These are phyloP conservation scores for Lithospermum erythrorhizon DNA, from an alignment of 257 asterid genomes.

Conservation along the genomic window DNA sequence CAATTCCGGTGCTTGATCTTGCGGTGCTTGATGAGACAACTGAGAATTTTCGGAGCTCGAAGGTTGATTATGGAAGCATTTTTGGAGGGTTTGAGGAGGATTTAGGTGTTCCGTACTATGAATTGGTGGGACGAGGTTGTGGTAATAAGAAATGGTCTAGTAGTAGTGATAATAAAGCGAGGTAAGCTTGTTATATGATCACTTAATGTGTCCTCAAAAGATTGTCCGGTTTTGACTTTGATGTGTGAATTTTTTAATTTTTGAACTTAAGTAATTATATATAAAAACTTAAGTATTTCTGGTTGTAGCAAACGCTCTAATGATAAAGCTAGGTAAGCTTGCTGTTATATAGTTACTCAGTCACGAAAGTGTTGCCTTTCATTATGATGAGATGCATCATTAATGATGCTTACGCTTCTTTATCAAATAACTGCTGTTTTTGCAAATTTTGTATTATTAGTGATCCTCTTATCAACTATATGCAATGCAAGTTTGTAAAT, in stretches of 20 bases:
- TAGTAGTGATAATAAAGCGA: no score
- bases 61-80: conserved; percentile 56
- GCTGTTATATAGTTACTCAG: no score
- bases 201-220: no score
- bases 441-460: background rate
- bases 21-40: conserved; percentile 35
- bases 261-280: no score
- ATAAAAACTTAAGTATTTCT: no score
- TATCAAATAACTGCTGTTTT: background rate
- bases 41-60: conserved; percentile 25
- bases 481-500: background rate
- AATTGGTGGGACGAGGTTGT: conserved; percentile 20
- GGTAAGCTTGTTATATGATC: no score
- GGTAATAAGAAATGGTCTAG: background rate
- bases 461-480: background rate
- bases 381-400: background rate
- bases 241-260: no score
- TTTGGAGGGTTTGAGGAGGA: conserved; percentile 60
- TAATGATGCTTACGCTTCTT: background rate
- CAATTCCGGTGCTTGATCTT: conserved; percentile 81
- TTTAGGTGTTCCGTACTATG: conserved; percentile 41
- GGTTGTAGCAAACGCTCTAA: no score
- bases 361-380: no score
- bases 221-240: no score
- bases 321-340: no score